Evolutionary conservation across 176 grass and related monocot genomes (phyloP), one percentile per base, ranked within the genome.

Genomic region (Tuctoria greenei): DNA sequence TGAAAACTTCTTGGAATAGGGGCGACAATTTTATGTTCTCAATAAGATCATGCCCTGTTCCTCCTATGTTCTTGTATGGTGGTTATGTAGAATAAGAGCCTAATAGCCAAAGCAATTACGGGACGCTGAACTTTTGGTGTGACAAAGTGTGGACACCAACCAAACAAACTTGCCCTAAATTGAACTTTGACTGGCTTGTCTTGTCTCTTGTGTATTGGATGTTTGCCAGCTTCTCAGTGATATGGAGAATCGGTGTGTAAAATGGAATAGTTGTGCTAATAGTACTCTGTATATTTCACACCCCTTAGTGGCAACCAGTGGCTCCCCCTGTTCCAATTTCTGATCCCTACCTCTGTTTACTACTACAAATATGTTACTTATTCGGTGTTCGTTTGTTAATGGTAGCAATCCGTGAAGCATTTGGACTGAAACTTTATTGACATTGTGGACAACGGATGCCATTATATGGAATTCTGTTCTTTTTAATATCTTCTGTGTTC

Each of bases 1-100:
- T 98, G 88, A 98, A 67, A 43, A 45, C 21, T 69, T 35, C 42
- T 69, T 74, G 26, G n/a, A 44, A 73, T 3, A 78, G n/a, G 10
- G 56, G 25, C 31, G 37, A 0, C 6, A 57, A 13, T 26, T 69
- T 60, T 44, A 64, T 78, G 42, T 62, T 35, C 39, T 56, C 10
- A 51, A 46, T 71, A 66, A 61, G 25, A 25, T 24, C 28, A 8
- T 67, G 21, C 45, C 42, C 23, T 52, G 39, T 18, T 1, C 20
- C 16, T 25, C 20, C 0, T 15, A 1, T 31, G 6, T 31, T 6
- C 26, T 10, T 63, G n/a, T 67, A 45, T 67, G 54, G 10, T 79
- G 38, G 7, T 57, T 79, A 37, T 84, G 70, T 80, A 70, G 58
- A 84, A 79, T 31, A 31, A 31, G 31, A 31, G 31, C 31, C 31